Evolutionary conservation across 1,284 basidiomycete genomes (phyloP).

Genomic region (Puccinia novopanici): DNA sequence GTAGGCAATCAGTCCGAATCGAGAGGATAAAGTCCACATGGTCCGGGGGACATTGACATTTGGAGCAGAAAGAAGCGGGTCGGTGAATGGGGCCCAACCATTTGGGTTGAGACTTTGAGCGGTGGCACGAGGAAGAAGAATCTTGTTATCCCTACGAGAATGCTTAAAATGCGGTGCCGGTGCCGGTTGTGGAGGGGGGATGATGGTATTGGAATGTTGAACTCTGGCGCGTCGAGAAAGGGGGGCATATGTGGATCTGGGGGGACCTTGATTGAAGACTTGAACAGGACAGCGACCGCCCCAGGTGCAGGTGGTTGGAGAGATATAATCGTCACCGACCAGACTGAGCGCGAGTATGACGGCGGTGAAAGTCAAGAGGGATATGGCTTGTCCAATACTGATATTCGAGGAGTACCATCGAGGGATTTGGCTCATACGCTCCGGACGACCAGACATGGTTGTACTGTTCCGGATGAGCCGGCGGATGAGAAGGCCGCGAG

Average conservation of each 20-base stretch:
- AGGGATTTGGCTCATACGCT: not conserved
- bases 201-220: not conserved
- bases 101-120: constrained; percentile 55
- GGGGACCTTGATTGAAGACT: constrained; percentile 48
- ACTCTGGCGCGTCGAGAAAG: not conserved
- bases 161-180: constrained; percentile 50
- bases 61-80: constrained; percentile 59
- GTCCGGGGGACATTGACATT: constrained; percentile 71
- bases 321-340: constrained; percentile 74
- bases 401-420: constrained; percentile 41
- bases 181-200: not conserved
- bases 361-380: constrained; percentile 62
- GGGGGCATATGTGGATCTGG: constrained; percentile 36
- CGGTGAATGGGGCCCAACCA: constrained; percentile 54
- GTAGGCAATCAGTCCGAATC: constrained; percentile 76
- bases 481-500: constrained; percentile 19
- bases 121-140: constrained; percentile 43
- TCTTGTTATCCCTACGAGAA: not conserved
- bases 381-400: constrained; percentile 45
- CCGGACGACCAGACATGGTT: not conserved
- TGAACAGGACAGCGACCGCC: constrained; percentile 50
- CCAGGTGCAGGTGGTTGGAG: constrained; percentile 62
- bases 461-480: constrained; percentile 16
- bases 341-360: constrained; percentile 58
- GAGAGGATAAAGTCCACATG: constrained; percentile 74